These are phyloP conservation scores for Coniochaeta ligniaria DNA, from an alignment of 2,329 filamentous ascomycete genomes.

Conservation along the genomic window DNA sequence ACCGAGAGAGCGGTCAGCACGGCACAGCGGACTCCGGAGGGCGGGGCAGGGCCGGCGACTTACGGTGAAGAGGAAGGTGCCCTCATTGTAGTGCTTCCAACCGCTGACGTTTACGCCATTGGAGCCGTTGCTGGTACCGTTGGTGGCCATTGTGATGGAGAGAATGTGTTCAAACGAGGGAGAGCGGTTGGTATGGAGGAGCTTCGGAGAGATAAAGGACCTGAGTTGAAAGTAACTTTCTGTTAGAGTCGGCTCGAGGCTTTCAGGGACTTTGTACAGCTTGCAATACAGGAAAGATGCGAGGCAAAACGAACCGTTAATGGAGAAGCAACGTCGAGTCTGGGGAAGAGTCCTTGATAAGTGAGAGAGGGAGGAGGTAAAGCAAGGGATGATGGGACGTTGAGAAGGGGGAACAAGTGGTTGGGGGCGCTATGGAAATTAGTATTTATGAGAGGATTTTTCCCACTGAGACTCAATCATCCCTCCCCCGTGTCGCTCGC, in stretches of 20 bases:
- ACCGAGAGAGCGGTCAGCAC: slow-evolving; percentile 9
- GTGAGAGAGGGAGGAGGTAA: slow-evolving; percentile 14
- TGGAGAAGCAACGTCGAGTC: not conserved
- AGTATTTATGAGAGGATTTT: slow-evolving; percentile 6
- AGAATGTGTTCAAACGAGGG: not conserved
- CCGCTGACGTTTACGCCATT: slow-evolving; percentile 29
- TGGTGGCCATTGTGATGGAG: slow-evolving; percentile 48
- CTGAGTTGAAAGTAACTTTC: not conserved
- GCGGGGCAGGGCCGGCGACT: slow-evolving; percentile 15
- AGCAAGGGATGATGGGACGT: not conserved
- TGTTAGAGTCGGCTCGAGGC: not conserved
- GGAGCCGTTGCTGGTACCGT: slow-evolving; percentile 35
- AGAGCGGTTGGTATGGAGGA: not conserved
- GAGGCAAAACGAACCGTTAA: slow-evolving; percentile 5
- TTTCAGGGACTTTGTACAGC: not conserved
- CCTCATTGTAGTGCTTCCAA: slow-evolving; percentile 49
- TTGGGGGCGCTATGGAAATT: slow-evolving; percentile 1
- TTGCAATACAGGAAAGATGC: slow-evolving; percentile 11
- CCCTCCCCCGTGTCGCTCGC: not conserved
- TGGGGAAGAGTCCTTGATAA: slow-evolving; percentile 9
- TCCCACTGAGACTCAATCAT: not conserved
- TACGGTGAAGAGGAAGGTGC: slow-evolving; percentile 80
- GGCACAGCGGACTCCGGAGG: not conserved
- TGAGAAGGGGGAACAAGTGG: not conserved
- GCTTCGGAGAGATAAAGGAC: not conserved